Evolutionary conservation across 768 basidiomycete genomes (phyloP).

Genomic region (Lyophyllum shimeji): DNA sequence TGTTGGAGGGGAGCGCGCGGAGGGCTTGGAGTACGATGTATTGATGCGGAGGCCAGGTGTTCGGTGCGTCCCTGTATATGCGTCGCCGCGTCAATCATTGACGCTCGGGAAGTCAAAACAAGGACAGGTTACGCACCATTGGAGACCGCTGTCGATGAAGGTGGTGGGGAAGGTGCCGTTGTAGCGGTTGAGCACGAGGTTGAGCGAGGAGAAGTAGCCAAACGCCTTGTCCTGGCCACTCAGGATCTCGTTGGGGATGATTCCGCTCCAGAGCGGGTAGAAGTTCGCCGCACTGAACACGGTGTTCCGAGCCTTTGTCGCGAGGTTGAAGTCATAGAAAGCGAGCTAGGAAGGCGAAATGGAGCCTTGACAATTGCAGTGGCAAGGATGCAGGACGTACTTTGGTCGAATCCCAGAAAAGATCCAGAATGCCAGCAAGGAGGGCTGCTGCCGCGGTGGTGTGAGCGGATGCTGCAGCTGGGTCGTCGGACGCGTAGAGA

Average conservation of each 20-base stretch:
- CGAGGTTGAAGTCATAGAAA: constrained; percentile 89
- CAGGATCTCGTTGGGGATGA: constrained; percentile 73
- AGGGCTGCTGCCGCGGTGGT: constrained; percentile 53
- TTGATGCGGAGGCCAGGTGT: constrained; percentile 86
- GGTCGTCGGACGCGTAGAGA: constrained; percentile 54
- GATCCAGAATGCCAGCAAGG: constrained; percentile 75
- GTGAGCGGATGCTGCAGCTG: constrained; percentile 47
- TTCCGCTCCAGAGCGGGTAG: constrained; percentile 87
- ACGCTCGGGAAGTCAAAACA: neutral
- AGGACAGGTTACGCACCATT: constrained; percentile 54
- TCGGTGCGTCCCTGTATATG: constrained; percentile 72
- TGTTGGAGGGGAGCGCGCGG: constrained; percentile 66
- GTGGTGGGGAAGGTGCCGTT: constrained; percentile 86
- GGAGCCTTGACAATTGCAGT: neutral
- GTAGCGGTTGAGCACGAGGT: constrained; percentile 80
- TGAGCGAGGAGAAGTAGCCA: constrained; percentile 68
- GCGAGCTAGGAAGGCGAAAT: constrained; percentile 44
- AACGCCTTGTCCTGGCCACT: constrained; percentile 59
- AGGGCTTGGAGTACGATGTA: constrained; percentile 81
- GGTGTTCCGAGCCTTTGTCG: constrained; percentile 58
- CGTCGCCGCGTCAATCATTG: neutral
- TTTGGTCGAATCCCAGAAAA: constrained; percentile 80
- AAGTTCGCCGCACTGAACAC: constrained; percentile 76
- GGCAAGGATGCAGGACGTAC: constrained; percentile 20
- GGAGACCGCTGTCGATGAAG: constrained; percentile 74